Base-by-base conservation (phyloP, 2,329 filamentous ascomycete species). In the Cladophialophora carrionii region DNA sequence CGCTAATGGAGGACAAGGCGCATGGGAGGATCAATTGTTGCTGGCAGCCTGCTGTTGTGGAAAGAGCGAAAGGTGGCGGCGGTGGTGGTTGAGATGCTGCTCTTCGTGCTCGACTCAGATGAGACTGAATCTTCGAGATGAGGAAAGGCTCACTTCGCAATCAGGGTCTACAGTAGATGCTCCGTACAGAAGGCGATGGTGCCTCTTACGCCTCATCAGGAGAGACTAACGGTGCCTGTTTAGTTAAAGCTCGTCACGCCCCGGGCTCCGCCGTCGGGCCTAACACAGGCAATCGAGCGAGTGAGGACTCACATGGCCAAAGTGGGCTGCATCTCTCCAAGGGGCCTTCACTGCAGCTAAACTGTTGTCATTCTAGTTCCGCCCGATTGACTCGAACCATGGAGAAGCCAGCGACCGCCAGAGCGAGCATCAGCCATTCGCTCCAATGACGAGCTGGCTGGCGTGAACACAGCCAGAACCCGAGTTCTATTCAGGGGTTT, bases 231-330 rank as follows among this genome's bases (percentile, higher is more conserved):
- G 3, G 48, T 17, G 48, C 48, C 57, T 31, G 22, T 60, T 53
- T 53, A 60, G 57, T 60, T 60, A 60, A 60, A 60, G 57, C 29
- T 29, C 52, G 26, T 54, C 52, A 34, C 52, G 52, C 52, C 52
- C n/a, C 17, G 17, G 12, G 52, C 52, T 31, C 52, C 52, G 29
- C 29, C 52, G 48, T 52, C 26, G 20, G 32, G 49, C 57, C 57
- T 60, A 41, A 34, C 43, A 37, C 12, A 26, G n/a, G 31, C 22
- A n/a, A 60, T 60, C 48, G 57, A 29, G 20, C 57, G 57, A 60
- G 57, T 60, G 57, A 60, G 57, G 20, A 14, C 34, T 34, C 57
- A n/a, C 48, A 60, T 53, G 57, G 17, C 57, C 32, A 2, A 37
- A 32, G 48, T 58, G 48, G 52, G 52, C 52, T 54, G 52, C 52